These are phyloP conservation scores for Naganishia vishniacii DNA, from an alignment of 768 basidiomycete genomes.

Conservation along the genomic window DNA sequence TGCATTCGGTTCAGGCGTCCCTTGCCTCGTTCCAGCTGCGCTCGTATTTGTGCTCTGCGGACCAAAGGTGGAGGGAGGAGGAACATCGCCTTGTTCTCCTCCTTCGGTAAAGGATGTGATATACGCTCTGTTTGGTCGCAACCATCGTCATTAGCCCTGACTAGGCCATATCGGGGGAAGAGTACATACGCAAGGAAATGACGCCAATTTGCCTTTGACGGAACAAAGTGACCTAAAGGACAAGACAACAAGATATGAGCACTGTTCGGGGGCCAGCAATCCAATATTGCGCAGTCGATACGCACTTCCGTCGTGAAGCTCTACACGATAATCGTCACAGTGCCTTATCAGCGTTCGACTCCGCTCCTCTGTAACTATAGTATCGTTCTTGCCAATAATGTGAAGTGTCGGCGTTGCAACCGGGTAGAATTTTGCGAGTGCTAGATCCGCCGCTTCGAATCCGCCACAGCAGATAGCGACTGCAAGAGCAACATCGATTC, in stretches of 20 bases:
- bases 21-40: slow-evolving; percentile 18
- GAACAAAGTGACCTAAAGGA: slow-evolving; percentile 25
- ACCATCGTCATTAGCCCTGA: too few relatives aligned
- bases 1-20: slow-evolving; percentile 9
- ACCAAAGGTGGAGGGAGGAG: slow-evolving; percentile 28
- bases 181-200: slow-evolving; percentile 22
- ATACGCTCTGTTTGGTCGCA: slow-evolving; percentile 43
- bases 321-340: slow-evolving; percentile 38
- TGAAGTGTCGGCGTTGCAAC: slow-evolving; percentile 42
- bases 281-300: neutral
- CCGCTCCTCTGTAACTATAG: slow-evolving; percentile 42
- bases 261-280: neutral
- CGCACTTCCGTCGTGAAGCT: slow-evolving; percentile 42
- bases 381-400: slow-evolving; percentile 43
- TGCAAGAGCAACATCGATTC: slow-evolving; percentile 11
- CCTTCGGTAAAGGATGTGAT: slow-evolving; percentile 40
- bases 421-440: slow-evolving; percentile 39
- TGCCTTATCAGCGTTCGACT: slow-evolving; percentile 37
- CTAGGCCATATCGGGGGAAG: neutral
- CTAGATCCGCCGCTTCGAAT: slow-evolving; percentile 36
- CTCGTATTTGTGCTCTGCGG: slow-evolving; percentile 14
- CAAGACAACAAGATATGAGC: neutral
- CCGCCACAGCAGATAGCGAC: slow-evolving; percentile 45
- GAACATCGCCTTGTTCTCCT: slow-evolving; percentile 42
- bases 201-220: slow-evolving; percentile 30